These are phyloP conservation scores for Fomitopsis palustris DNA, from an alignment of 1,284 basidiomycete species.

Conservation along the genomic window DNA sequence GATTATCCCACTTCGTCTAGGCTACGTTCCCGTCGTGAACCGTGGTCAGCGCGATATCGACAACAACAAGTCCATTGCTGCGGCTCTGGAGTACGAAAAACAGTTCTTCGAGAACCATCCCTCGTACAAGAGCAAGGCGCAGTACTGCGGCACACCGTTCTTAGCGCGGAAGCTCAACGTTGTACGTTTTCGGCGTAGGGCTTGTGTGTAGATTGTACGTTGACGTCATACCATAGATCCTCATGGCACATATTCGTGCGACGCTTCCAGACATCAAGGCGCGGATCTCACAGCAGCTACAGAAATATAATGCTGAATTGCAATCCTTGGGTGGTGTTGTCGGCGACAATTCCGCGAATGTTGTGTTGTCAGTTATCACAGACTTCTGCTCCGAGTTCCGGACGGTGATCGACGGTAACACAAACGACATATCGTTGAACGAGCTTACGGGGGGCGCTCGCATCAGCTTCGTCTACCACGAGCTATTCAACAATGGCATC, in stretches of 20 bases:
- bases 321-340: conserved; percentile 82
- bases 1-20: conserved; percentile 89
- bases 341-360: conserved; percentile 86
- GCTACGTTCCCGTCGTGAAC: conserved; percentile 98
- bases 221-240: conserved; percentile 53
- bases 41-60: conserved; percentile 98
- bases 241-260: conserved; percentile 97
- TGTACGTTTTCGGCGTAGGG: conserved; percentile 37
- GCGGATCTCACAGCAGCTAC: conserved; percentile 83
- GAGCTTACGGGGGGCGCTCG: conserved; percentile 96
- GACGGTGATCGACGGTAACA: conserved; percentile 94
- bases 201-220: background rate
- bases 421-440: conserved; percentile 90
- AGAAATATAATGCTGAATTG: conserved; percentile 87
- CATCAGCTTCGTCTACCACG: conserved; percentile 98
- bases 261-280: conserved; percentile 97
- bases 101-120: conserved; percentile 93
- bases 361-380: conserved; percentile 94
- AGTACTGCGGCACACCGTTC: conserved; percentile 98
- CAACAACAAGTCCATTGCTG: conserved; percentile 75
- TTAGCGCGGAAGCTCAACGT: conserved; percentile 95
- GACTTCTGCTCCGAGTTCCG: conserved; percentile 98
- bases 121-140: conserved; percentile 90
- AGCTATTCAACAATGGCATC: conserved; percentile 95
- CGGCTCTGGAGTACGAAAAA: conserved; percentile 87